Evolutionary conservation across 2,329 filamentous ascomycete species (phyloP).

Genomic region (Hypoxylon sp.): DNA sequence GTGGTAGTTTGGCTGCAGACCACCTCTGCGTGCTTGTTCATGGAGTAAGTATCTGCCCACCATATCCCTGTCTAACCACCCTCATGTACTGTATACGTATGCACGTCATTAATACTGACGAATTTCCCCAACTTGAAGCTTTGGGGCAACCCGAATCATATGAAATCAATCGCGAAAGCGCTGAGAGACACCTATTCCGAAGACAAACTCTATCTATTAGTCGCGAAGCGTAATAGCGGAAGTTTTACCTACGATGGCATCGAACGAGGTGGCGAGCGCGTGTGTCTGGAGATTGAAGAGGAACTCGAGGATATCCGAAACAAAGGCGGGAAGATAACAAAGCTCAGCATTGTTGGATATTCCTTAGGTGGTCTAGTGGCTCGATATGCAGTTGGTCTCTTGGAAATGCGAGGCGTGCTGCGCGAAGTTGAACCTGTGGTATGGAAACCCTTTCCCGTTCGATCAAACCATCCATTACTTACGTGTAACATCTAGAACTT

Average conservation of each 20-base stretch:
- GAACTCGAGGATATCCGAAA: constrained; percentile 70
- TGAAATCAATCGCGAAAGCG: constrained; percentile 76
- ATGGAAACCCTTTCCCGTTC: constrained; percentile 49
- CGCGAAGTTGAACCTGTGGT: constrained; percentile 84
- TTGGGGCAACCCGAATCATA: constrained; percentile 85
- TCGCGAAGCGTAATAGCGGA: constrained; percentile 80
- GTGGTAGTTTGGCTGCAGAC: constrained; percentile 69
- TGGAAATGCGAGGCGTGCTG: constrained; percentile 85
- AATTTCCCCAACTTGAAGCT: constrained; percentile 62
- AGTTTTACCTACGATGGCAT: constrained; percentile 81
- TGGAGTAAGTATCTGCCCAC: constrained; percentile 69
- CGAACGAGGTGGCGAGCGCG: constrained; percentile 76
- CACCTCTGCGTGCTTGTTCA: constrained; percentile 86
- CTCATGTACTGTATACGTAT: constrained; percentile 30
- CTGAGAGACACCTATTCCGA: constrained; percentile 73
- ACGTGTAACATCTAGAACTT: constrained; percentile 76
- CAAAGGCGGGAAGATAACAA: constrained; percentile 79
- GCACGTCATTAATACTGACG: constrained; percentile 44
- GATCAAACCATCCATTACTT: constrained; percentile 14
- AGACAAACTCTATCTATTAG: constrained; percentile 77
- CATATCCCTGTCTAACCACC: constrained; percentile 24
- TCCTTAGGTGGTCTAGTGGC: constrained; percentile 90
- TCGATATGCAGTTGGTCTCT: constrained; percentile 86
- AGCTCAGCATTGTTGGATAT: constrained; percentile 90
- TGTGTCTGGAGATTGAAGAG: constrained; percentile 77